Evolutionary conservation across 2,329 filamentous ascomycete species (phyloP).

Genomic region (Aspergillus sp.): DNA sequence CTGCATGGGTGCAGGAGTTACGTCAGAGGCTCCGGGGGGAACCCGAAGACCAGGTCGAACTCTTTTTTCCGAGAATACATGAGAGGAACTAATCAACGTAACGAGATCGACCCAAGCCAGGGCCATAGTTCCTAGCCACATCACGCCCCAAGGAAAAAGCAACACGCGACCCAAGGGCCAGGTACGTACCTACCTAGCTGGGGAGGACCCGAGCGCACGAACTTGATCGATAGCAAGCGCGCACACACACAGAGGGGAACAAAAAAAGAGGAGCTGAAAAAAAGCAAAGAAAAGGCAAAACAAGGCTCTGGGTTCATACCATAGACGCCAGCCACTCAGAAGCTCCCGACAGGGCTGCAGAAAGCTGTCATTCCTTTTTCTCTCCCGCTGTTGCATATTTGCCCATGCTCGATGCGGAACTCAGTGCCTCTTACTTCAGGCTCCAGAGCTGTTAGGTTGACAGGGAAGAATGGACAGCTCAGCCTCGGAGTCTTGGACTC

Average conservation of each 20-base stretch:
- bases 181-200: not conserved
- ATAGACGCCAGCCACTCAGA: not conserved
- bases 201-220: not conserved
- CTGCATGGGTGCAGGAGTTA: not conserved
- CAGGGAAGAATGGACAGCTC: not conserved
- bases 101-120: conserved; percentile 3
- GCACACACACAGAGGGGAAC: not conserved
- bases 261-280: not conserved
- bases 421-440: not conserved
- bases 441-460: not conserved
- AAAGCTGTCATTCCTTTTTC: conserved; percentile 1
- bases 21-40: not conserved
- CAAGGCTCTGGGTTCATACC: not conserved
- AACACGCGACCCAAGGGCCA: conserved; percentile 2
- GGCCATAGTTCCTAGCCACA: conserved; percentile 4
- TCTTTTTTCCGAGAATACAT: not conserved
- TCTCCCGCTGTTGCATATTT: not conserved
- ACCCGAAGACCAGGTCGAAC: not conserved
- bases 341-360: not conserved
- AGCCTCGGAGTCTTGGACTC: not conserved
- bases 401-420: not conserved
- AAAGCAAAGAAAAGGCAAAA: not conserved
- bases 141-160: not conserved
- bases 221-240: not conserved
- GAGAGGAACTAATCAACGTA: not conserved